phyloP scores from a whole-genome alignment of 1,284 basidiomycete genomes.

The Ustilago nuda region DNA sequence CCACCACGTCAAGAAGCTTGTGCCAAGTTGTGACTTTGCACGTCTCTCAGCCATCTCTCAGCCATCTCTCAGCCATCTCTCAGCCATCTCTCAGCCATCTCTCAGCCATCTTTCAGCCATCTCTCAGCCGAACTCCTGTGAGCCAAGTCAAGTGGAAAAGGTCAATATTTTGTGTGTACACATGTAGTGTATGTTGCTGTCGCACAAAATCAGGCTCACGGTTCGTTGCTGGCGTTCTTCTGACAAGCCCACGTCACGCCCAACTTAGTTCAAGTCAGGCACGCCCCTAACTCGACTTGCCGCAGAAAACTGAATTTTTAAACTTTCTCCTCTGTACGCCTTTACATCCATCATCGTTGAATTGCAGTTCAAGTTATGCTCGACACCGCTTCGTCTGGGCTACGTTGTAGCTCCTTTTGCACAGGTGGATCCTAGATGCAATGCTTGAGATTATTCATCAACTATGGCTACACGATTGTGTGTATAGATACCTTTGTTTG shows the following conservation, averaged over 20 bases:
- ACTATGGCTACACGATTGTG: no score
- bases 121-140: not conserved
- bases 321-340: no score
- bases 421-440: no score
- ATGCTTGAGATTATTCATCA: no score
- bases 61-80: not conserved
- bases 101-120: not conserved
- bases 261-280: no score
- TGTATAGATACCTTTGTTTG: no score
- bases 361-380: no score
- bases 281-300: no score
- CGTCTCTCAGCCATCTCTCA: not conserved
- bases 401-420: no score
- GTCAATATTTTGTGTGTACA: not conserved
- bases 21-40: not conserved
- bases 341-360: no score
- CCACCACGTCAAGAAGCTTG: constrained; percentile 1
- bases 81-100: not conserved
- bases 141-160: constrained; percentile 1
- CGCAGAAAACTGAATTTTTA: no score
- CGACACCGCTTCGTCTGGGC: no score
- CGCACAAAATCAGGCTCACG: not conserved
- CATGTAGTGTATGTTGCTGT: not conserved
- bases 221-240: not conserved
- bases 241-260: not conserved